Evolutionary conservation across 176 grass and related monocot species (phyloP).

Genomic region (Zizania latifolia): DNA sequence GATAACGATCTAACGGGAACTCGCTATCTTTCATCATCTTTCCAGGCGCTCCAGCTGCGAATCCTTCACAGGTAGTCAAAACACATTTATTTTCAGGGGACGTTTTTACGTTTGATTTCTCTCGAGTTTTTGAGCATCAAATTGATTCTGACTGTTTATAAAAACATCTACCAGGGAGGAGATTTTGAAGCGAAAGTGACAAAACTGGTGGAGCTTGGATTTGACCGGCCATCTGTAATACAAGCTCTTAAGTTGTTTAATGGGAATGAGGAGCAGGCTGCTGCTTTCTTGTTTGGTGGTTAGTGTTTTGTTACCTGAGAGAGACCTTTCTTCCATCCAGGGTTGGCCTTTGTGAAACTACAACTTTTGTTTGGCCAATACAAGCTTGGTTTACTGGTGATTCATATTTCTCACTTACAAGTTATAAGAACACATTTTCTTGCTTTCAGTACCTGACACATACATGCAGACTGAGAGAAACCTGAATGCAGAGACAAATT

Average conservation of each 20-base stretch:
- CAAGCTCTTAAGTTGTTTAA: conserved; percentile 76
- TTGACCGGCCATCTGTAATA: conserved; percentile 63
- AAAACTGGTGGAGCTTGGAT: conserved; percentile 86
- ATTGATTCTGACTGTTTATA: neutral
- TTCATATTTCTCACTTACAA: conserved; percentile 6
- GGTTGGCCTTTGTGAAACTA: conserved; percentile 14
- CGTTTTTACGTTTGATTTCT: neutral
- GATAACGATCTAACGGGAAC: conserved; percentile 16
- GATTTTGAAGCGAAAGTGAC: conserved; percentile 71
- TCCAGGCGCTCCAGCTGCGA: conserved; percentile 35
- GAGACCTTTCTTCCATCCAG: neutral
- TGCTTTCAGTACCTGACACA: conserved; percentile 21
- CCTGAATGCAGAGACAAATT: neutral
- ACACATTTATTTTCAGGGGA: neutral
- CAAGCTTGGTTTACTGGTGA: conserved; percentile 2
- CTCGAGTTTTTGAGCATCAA: neutral
- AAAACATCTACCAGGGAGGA: conserved; percentile 40
- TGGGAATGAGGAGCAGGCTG: conserved; percentile 88
- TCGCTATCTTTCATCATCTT: conserved; percentile 18
- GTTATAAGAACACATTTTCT: neutral
- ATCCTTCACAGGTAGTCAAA: conserved; percentile 39
- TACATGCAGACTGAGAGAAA: neutral
- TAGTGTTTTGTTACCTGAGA: conserved; percentile 18
- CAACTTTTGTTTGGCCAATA: neutral
- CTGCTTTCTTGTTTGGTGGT: conserved; percentile 87